Evolutionary conservation across 805 yeast genomes (phyloP), one percentile per base, ranked within the genome.

Genomic region (Kuraishia ogatae): DNA sequence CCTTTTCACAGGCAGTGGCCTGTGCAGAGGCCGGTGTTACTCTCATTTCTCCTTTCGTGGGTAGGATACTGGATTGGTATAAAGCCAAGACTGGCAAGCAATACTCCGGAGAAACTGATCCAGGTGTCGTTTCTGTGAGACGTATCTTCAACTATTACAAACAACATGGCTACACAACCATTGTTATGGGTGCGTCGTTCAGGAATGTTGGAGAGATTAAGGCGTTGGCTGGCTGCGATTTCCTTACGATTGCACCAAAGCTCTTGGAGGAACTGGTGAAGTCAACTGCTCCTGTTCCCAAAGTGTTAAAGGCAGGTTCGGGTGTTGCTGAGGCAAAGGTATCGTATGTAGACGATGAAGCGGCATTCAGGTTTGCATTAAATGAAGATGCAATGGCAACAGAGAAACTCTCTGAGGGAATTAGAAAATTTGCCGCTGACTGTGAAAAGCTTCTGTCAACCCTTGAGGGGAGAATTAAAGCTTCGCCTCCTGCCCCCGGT

Each of bases 151-250:
- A 88, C 84, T 90, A 90, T 84, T 90, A 90, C 85, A 90, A 90
- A 83, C 89, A 89, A 78, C 85, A 74, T 73, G 89, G 84, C 63
- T 90, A 90, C 83, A 80, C 89, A 67, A 90, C 97, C 70, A 89
- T 90, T 68, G 96, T 90, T 70, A 90, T 90, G 97, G 97, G 96
- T 73, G 97, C 97, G 56, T 89, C 96, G 57, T 89, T 90, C 87
- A 89, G 97, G 81, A 90, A 87, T 80, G 71, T 77, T 57, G 94
- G 87, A 61, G 96, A 89, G 77, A 87, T 90, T 76, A 85, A 84
- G 77, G 94, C 89, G 66, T 79, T 90, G 65, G 96, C 97, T 55
- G 97, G 97, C 70, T 83, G 86, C 67, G 97, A 90, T 72, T 88
- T 76, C 81, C 80, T 90, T 75, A 90, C 97, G 67, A 87, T 90